Evolutionary conservation across 1,139 yeast genomes (phyloP).

Genomic region (Torulaspora globosa): DNA sequence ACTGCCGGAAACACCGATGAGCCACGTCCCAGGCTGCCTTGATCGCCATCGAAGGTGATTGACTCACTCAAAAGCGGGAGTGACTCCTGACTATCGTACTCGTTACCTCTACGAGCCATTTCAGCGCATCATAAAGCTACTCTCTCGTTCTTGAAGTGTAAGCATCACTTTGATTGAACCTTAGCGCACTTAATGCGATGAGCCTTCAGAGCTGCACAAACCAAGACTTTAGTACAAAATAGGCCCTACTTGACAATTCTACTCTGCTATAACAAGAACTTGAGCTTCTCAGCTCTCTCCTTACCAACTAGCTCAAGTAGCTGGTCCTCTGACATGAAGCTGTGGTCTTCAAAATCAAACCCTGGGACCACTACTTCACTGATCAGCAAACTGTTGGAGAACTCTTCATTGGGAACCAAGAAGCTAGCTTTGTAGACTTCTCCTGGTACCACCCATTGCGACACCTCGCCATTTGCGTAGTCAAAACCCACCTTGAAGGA

Average conservation of each 20-base stretch:
- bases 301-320: constrained; percentile 40
- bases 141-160: neutral
- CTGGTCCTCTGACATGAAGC: constrained; percentile 38
- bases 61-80: constrained; percentile 9
- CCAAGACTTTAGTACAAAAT: neutral
- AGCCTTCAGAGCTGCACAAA: neutral
- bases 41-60: constrained; percentile 5
- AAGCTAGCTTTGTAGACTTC: constrained; percentile 51
- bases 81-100: constrained; percentile 1
- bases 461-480: constrained; percentile 42
- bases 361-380: constrained; percentile 56
- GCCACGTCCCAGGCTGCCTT: constrained; percentile 1
- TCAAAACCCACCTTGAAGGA: constrained; percentile 48
- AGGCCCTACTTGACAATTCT: neutral
- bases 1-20: constrained; percentile 4
- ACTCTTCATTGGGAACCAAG: constrained; percentile 39
- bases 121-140: neutral
- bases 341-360: constrained; percentile 49
- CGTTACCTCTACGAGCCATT: constrained; percentile 5
- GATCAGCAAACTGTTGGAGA: constrained; percentile 42
- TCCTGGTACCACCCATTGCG: constrained; percentile 56
- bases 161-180: neutral
- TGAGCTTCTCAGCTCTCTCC: constrained; percentile 36
- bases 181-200: neutral
- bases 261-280: constrained; percentile 25